Evolutionary conservation across 1,284 basidiomycete species (phyloP).

Genomic region (Lentinus polychrous): DNA sequence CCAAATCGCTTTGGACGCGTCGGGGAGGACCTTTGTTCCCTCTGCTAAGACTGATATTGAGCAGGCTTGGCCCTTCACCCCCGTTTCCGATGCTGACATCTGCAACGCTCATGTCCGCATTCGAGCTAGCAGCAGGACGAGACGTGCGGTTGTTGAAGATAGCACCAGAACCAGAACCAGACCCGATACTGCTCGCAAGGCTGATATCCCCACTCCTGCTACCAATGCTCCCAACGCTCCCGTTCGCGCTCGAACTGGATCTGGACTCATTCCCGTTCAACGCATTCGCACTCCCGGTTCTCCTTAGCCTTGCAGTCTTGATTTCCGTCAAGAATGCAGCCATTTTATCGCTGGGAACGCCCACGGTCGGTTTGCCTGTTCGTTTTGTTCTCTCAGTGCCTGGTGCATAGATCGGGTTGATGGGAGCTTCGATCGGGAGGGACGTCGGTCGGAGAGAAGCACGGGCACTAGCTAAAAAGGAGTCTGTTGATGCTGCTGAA

Average conservation of each 20-base stretch:
- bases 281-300: conserved; percentile 10
- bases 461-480: conserved; percentile 49
- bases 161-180: too few species aligned
- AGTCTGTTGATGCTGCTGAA: conserved; percentile 25
- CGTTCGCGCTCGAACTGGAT: background rate
- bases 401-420: conserved; percentile 35
- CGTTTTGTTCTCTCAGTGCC: conserved; percentile 28
- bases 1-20: background rate
- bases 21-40: background rate
- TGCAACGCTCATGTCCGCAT: too few species aligned
- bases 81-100: too few species aligned
- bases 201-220: conserved; percentile 5
- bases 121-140: too few species aligned
- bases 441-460: conserved; percentile 55
- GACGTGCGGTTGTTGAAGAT: too few species aligned
- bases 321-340: conserved; percentile 71
- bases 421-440: conserved; percentile 55
- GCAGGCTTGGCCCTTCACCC: too few species aligned
- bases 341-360: conserved; percentile 71
- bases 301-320: conserved; percentile 62
- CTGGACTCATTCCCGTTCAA: background rate
- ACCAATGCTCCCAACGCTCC: conserved; percentile 7
- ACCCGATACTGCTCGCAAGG: background rate
- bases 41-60: background rate
- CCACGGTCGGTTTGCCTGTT: conserved; percentile 58